Base-by-base conservation (phyloP, 2,329 filamentous ascomycete genomes). In the Cladobotryum mycophilum region DNA sequence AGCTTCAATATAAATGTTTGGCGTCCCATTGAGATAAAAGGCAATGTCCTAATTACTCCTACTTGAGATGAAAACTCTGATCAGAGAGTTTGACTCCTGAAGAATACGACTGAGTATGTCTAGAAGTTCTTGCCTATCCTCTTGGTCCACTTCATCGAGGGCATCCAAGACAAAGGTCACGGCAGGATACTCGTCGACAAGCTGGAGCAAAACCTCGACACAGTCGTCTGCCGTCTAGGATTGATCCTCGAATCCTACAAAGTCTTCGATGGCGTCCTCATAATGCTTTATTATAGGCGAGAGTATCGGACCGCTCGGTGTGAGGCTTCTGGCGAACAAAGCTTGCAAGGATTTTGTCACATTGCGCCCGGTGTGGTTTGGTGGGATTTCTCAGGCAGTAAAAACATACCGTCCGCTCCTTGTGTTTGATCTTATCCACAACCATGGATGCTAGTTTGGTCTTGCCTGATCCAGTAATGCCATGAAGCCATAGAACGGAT, bases 401-500 rank as follows among this genome's bases (percentile, higher is more conserved):
- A n/a, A 48, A 48, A 41, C 36, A 48, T 12, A 30, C 37, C 14
- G 34, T 42, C 15, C 36, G 46, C 17, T 48, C 46, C 33, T 48
- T 48, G 30, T 22, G 22, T 22, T 22, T 42, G 12, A 42, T 18
- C 15, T 42, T 37, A n/a, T 48, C 46, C 25, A 41, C 46, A 25
- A 48, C 40, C n/a, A 48, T 12, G 34, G 46, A 48, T 6, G 40
- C 40, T 6, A 48, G 12, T 22, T 48, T 48, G 30, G 37, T 48
- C 37, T 48, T 48, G 15, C 46, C 46, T 20, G 46, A 48, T 4
- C 46, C 46, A 1, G 46, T 38, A 25, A 48, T 48, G n/a, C 46
- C 46, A 14, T 48, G 46, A 20, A 48, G 40, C 46, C 46, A 48
- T n/a, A 48, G 46, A 37, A 48, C 37, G 14, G 46, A 48, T 25